Evolutionary conservation across 192 early-diverging fungal genomes (phyloP).

Genomic region (Podila clonocystis): DNA sequence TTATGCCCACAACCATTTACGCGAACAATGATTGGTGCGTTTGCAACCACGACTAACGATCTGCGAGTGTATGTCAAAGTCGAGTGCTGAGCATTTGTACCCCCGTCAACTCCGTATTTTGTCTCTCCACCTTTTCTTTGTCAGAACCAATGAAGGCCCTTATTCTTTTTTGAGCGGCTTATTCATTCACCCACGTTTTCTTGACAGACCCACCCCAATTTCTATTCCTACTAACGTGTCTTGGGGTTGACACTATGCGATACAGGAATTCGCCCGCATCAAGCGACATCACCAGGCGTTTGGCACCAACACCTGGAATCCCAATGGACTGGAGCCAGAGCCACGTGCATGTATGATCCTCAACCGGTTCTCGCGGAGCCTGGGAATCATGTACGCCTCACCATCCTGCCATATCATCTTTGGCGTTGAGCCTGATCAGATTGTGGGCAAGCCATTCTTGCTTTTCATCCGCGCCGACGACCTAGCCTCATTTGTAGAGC

Average conservation of each 20-base stretch:
- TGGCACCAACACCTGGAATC: constrained; percentile 34
- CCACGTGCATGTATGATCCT: constrained; percentile 51
- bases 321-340: constrained; percentile 30
- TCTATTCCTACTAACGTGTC: not conserved
- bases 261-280: constrained; percentile 43
- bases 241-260: not conserved
- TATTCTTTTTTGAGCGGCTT: too few relatives aligned
- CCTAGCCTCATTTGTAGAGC: constrained; percentile 27
- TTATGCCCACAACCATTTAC: too few relatives aligned
- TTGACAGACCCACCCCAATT: not conserved
- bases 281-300: constrained; percentile 38
- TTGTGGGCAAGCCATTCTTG: constrained; percentile 36
- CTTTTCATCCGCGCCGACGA: constrained; percentile 45
- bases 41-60: too few relatives aligned
- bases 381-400: constrained; percentile 49
- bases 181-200: not conserved
- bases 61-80: too few relatives aligned
- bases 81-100: too few relatives aligned
- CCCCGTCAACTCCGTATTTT: too few relatives aligned
- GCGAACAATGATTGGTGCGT: too few relatives aligned
- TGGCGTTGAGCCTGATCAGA: constrained; percentile 15
- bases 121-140: too few relatives aligned
- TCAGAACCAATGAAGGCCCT: too few relatives aligned
- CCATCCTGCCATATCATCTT: constrained; percentile 40
- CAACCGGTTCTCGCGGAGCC: constrained; percentile 44